Percentiles rank a stretch among this genome's conserved stretches.
phyloP scores from a whole-genome alignment of 2,329 filamentous ascomycete genomes.

The Aspergillus proliferans region DNA sequence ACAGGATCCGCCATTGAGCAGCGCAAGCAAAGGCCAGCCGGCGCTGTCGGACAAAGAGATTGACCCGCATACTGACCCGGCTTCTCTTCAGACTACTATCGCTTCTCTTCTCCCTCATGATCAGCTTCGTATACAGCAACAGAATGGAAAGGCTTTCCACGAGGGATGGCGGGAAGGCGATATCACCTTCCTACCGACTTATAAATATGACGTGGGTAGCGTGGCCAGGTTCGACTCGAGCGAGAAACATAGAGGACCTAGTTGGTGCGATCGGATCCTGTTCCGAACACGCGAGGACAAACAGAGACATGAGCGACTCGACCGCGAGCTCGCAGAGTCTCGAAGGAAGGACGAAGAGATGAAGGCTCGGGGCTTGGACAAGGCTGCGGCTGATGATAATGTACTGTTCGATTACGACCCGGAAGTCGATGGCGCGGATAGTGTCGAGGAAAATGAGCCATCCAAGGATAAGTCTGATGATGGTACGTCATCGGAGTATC shows the following conservation, averaged over 20 bases:
- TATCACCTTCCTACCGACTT: slow-evolving; percentile 85
- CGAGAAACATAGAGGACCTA: slow-evolving; percentile 85
- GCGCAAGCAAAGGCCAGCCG: slow-evolving; percentile 5
- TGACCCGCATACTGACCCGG: slow-evolving; percentile 69
- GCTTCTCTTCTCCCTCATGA: slow-evolving; percentile 84
- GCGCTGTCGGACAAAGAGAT: slow-evolving; percentile 54
- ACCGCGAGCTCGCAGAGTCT: slow-evolving; percentile 59
- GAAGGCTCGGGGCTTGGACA: slow-evolving; percentile 69
- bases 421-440: slow-evolving; percentile 61
- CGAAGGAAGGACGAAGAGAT: slow-evolving; percentile 76
- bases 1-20: slow-evolving; percentile 1
- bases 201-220: slow-evolving; percentile 96
- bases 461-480: slow-evolving; percentile 46
- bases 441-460: slow-evolving; percentile 54
- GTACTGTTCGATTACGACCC: slow-evolving; percentile 89
- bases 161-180: slow-evolving; percentile 88
- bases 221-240: slow-evolving; percentile 89
- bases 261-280: slow-evolving; percentile 94
- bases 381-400: slow-evolving; percentile 68
- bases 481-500: slow-evolving; percentile 16
- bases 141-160: slow-evolving; percentile 70
- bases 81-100: slow-evolving; percentile 81
- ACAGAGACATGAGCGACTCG: slow-evolving; percentile 57
- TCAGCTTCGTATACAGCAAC: slow-evolving; percentile 70
- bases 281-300: slow-evolving; percentile 71